phyloP scores from a whole-genome alignment of 73 alveolate genomes.

The Stentor coeruleus region DNA sequence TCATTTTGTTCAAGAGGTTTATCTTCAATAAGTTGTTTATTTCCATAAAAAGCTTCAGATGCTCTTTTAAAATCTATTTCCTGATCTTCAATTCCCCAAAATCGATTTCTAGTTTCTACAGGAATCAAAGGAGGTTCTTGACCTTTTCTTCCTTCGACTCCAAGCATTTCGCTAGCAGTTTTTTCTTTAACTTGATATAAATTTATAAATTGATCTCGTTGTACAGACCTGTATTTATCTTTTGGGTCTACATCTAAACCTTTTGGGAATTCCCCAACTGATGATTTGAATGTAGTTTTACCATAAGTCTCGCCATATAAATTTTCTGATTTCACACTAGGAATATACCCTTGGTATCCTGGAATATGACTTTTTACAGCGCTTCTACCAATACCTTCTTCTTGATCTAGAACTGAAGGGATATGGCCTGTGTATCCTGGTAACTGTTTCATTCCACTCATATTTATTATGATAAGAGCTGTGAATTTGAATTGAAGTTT shows the following conservation, averaged over 20 bases:
- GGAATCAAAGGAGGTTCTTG: slow-evolving; percentile 1
- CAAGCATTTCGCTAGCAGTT: slow-evolving; percentile 51
- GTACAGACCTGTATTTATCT: slow-evolving; percentile 38
- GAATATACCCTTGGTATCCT: slow-evolving; percentile 73
- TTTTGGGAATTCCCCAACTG: slow-evolving; percentile 34
- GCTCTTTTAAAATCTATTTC: not conserved
- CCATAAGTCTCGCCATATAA: slow-evolving; percentile 81
- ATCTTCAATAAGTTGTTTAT: slow-evolving; percentile 8
- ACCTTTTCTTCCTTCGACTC: not conserved
- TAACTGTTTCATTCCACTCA: no score
- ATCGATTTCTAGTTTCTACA: not conserved
- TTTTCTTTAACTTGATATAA: slow-evolving; percentile 6
- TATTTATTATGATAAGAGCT: no score
- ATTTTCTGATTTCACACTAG: slow-evolving; percentile 77
- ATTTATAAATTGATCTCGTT: slow-evolving; percentile 27
- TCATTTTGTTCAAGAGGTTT: not conserved
- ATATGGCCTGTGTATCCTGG: slow-evolving; percentile 89
- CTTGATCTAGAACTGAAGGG: slow-evolving; percentile 46
- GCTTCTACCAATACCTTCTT: slow-evolving; percentile 35
- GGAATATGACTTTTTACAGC: slow-evolving; percentile 56
- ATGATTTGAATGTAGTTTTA: slow-evolving; percentile 39
- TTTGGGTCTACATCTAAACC: slow-evolving; percentile 50
- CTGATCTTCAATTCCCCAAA: not conserved
- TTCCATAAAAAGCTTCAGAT: slow-evolving; percentile 33
- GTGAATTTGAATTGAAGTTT: no score